phyloP scores from a whole-genome alignment of 2,329 filamentous ascomycete species.

The Ceratocystis variospora region DNA sequence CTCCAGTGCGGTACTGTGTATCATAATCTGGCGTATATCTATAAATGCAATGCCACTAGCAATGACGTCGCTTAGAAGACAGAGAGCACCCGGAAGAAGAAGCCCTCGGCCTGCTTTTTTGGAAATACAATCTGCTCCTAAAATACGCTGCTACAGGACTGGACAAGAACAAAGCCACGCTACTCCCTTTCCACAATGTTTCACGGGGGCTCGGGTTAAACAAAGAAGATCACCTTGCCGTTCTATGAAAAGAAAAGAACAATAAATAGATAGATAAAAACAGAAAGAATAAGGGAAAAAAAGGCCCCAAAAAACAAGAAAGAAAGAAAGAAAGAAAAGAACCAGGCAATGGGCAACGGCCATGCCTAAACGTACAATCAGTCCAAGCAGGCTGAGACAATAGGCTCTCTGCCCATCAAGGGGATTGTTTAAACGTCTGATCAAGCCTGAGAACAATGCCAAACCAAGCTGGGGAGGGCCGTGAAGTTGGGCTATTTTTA shows the following conservation, averaged over 20 bases:
- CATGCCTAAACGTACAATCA: not conserved
- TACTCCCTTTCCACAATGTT: not conserved
- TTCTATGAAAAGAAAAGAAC: too few relatives aligned
- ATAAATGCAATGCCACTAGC: not conserved
- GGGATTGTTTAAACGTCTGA: not conserved
- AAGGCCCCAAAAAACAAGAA: too few relatives aligned
- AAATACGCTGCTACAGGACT: not conserved
- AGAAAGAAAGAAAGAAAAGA: too few relatives aligned
- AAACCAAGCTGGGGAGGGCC: not conserved
- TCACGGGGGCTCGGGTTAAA: too few relatives aligned
- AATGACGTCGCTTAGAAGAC: not conserved
- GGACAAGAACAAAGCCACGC: not conserved
- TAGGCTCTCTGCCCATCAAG: not conserved
- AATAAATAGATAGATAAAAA: too few relatives aligned
- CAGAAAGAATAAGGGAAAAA: too few relatives aligned
- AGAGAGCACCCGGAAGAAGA: too few relatives aligned
- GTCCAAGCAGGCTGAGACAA: slow-evolving; percentile 2
- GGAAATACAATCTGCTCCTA: too few relatives aligned
- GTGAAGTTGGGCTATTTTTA: not conserved
- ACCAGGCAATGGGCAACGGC: not conserved
- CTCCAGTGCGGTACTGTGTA: too few relatives aligned
- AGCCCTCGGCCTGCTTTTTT: too few relatives aligned
- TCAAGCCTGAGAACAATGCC: not conserved
- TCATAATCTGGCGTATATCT: not conserved
- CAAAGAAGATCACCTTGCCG: too few relatives aligned